Conservation (phyloP, 2,329 filamentous ascomycete species). For the Daldinia eschscholtzii region DNA sequence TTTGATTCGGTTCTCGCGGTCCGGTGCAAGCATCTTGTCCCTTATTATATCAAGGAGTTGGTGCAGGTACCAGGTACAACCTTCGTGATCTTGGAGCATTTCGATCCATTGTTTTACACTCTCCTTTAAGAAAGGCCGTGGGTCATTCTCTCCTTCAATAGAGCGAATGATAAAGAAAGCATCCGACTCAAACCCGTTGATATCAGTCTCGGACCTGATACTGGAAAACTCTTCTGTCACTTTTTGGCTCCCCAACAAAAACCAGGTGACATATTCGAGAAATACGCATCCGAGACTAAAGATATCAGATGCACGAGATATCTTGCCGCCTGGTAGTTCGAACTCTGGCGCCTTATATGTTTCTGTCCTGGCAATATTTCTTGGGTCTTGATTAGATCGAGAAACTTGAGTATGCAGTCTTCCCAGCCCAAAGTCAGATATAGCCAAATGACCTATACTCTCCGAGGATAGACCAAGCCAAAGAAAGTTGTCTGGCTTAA, state of each 20-base stretch:
- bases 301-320: constrained; percentile 55
- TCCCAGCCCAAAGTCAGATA: constrained; percentile 54
- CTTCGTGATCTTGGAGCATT: constrained; percentile 20
- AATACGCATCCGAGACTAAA: constrained; percentile 55
- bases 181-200: constrained; percentile 34
- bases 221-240: constrained; percentile 31
- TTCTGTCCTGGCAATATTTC: constrained; percentile 34
- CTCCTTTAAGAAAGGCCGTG: constrained; percentile 32
- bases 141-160: not conserved
- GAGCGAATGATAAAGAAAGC: constrained; percentile 41
- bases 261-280: constrained; percentile 56
- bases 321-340: constrained; percentile 41
- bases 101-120: constrained; percentile 35
- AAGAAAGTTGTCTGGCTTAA: constrained; percentile 57
- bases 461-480: constrained; percentile 43
- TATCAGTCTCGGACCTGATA: constrained; percentile 19
- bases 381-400: constrained; percentile 46
- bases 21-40: constrained; percentile 40
- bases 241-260: constrained; percentile 45
- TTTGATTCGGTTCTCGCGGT: constrained; percentile 23
- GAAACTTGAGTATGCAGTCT: constrained; percentile 53
- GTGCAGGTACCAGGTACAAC: constrained; percentile 31
- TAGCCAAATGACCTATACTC: constrained; percentile 44
- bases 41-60: constrained; percentile 39
- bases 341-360: constrained; percentile 59